Evolutionary conservation across 164 flowering plant species (phyloP), one percentile per base, ranked within the genome.

Genomic region (Magnolia changhungtana): DNA sequence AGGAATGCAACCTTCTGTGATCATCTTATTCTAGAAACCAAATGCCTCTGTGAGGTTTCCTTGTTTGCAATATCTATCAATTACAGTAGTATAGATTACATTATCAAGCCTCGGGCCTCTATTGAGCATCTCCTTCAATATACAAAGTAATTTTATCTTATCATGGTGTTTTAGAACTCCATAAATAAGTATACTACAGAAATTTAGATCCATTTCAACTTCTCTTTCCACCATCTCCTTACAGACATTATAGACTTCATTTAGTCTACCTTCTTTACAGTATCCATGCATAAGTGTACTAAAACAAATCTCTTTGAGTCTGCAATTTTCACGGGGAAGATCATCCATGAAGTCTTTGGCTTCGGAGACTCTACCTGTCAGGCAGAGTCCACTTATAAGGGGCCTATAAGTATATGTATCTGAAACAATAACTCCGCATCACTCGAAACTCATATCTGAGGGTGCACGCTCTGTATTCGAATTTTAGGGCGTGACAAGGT

Each of bases 351-450:
- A 91, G 78, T 86, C 88, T 84, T 87, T 89, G 74, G 98, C 98
- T 74, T 89, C 96, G 63, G 87, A 83, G 2, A 87, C 92, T 77
- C 89, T 87, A 71, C 91, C 96, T 10, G 83, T 75, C 51, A 81
- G 77, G 81, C 98, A 95, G 73, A 95, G 97, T 31, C 96, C 93
- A 75, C 84, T 80, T 66, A 95, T 93, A 52, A 95, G 73, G 72
- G 99, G 78, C 78, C 97, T 85, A 68, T 86, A 92, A 7, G 99
- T 93, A 80, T 91, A 92, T 65, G 96, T 84, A 81, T 95, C 99
- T 7, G 96, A 69, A 88, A 81, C 69, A 90, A 73, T 69, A n/a
- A 73, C 76, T 85, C 86, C 6, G 97, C 99, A 58, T 73, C 76
- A 21, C 49, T 73, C 75, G 24, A 23, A 23, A 23, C 24, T 23